These are phyloP conservation scores for Flaveria trinervia DNA, from an alignment of 129 eudicot genomes.

Conservation along the genomic window DNA sequence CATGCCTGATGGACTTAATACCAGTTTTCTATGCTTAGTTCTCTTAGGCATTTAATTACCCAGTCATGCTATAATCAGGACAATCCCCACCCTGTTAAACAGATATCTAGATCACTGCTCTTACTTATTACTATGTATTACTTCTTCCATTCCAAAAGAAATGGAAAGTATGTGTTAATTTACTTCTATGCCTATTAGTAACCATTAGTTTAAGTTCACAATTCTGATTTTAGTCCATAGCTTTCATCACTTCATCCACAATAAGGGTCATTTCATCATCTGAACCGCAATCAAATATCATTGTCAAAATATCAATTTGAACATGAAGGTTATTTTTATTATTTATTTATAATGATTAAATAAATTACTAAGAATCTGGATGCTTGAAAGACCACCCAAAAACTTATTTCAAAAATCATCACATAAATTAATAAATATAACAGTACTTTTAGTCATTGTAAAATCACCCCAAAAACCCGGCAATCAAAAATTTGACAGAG, in stretches of 20 bases:
- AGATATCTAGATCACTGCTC: neutral
- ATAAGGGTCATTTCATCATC: neutral
- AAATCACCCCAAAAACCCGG: neutral
- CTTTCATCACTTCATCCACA: neutral
- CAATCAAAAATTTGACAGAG: neutral
- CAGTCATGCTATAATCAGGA: slow-evolving; percentile 2
- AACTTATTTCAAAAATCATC: neutral
- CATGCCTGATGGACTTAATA: neutral
- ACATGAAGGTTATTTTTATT: too few relatives aligned
- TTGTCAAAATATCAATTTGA: too few relatives aligned
- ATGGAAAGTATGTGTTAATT: neutral
- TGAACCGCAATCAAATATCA: neutral
- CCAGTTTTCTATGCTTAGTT: neutral
- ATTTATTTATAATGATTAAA: too few relatives aligned
- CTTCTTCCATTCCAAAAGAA: slow-evolving; percentile 15
- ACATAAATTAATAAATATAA: neutral
- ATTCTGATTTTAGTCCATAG: neutral
- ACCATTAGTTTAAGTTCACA: neutral
- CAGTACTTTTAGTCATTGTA: neutral
- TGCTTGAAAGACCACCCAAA: neutral
- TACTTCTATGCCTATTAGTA: slow-evolving; percentile 6
- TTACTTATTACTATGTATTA: neutral
- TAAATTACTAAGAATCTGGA: too few relatives aligned
- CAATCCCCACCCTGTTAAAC: neutral
- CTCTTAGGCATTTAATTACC: neutral